Evolutionary conservation across 805 yeast species (phyloP), one percentile per base, ranked within the genome.

Genomic region (Monosporozyma solicola): DNA sequence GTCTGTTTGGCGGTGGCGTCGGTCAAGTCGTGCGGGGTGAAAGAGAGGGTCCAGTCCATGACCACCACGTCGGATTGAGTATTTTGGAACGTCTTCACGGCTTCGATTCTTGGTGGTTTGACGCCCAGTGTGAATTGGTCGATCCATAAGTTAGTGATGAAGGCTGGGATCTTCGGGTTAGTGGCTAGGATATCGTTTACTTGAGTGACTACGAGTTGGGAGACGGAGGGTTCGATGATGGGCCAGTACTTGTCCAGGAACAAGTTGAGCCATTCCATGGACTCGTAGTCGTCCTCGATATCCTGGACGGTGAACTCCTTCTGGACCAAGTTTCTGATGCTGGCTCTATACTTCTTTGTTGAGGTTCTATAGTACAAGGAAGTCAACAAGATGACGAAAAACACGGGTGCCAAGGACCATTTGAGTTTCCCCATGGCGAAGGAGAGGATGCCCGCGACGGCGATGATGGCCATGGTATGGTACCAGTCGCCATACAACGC

Each of bases 11-110:
- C 82, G 52, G 89, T 88, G 60, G 89, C 74, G 68, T 94, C 99
- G 44, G 85, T 85, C 49, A 81, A 70, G 41, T 90, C 86, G 69
- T 88, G 89, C n/a, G 99, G 99, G 29, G 88, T 85, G 73, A 91
- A 88, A 1, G 97, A 87, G 46, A 86, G 79, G 44, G 83, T 85
- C 97, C 97, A 92, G 70, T 94, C 99, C 97, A 94, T 94, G 51
- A 95, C 97, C 10, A 92, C 95, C 51, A 94, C 85, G 64, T 92
- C 97, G 56, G 85, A 86, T 32, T 82, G 84, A n/a, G 97, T 92
- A 57, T 92, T 87, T 49, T 84, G 87, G 63, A 90, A 80, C 2
- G 97, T 87, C 66, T 94, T 87, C 20, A 92, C 97, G 57, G 77
- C 76, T 65, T 94, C 97, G 55, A 94, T 77, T 68, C 99, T 80